Percentiles rank a stretch among this genome's conserved stretches.
These are phyloP conservation scores for Ustilago loliicola DNA, from an alignment of 1,284 basidiomycete species.

Conservation along the genomic window DNA sequence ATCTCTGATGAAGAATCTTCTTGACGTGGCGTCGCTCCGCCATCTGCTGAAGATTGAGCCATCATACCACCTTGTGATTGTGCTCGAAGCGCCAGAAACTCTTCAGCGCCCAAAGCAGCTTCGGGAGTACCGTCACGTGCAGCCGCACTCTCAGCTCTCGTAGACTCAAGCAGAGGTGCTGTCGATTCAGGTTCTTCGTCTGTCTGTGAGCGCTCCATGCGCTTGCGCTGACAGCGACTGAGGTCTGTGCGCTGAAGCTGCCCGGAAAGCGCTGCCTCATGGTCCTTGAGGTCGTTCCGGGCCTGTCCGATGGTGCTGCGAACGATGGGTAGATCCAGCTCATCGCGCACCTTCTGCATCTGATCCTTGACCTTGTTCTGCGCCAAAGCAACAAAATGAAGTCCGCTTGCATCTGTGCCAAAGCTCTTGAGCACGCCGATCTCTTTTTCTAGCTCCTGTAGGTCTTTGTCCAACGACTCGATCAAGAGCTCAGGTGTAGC, in stretches of 20 bases:
- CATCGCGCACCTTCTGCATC: constrained; percentile 58
- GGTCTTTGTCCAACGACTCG: constrained; percentile 79
- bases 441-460: constrained; percentile 81
- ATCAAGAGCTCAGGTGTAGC: constrained; percentile 84
- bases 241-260: constrained; percentile 36
- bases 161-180: background rate
- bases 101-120: constrained; percentile 37
- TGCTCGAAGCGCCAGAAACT: constrained; percentile 41
- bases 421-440: constrained; percentile 69
- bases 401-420: constrained; percentile 80
- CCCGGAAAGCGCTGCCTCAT: constrained; percentile 45
- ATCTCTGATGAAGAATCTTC: constrained; percentile 9
- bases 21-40: background rate
- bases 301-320: constrained; percentile 66
- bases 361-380: constrained; percentile 62
- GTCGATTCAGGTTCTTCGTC: constrained; percentile 34
- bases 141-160: background rate
- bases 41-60: constrained; percentile 13
- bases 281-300: constrained; percentile 76
- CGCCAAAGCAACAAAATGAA: constrained; percentile 85
- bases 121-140: constrained; percentile 35
- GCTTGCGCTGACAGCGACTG: constrained; percentile 54
- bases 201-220: constrained; percentile 47
- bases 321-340: constrained; percentile 58
- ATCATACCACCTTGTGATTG: constrained; percentile 39